A percentile compares a stretch with the other conserved stretches of the same genome.
These are phyloP conservation scores for Nothophoma quercina DNA, from an alignment of 2,329 filamentous ascomycete species.

Conservation along the genomic window DNA sequence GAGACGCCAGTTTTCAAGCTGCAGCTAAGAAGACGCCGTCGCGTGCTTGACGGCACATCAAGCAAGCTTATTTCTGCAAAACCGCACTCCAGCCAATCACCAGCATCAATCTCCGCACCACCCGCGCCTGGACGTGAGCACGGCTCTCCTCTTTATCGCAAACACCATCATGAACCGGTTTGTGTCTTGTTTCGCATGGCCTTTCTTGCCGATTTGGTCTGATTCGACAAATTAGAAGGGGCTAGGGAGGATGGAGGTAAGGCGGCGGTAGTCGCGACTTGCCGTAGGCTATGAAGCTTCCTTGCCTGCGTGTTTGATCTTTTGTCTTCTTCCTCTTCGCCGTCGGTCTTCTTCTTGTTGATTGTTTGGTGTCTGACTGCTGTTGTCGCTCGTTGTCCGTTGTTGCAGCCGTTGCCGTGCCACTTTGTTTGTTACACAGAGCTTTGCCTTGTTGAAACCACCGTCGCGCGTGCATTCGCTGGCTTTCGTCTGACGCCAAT, in stretches of 20 bases:
- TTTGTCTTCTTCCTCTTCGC: neutral
- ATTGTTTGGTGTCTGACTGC: neutral
- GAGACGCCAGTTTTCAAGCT: constrained; percentile 10
- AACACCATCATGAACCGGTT: constrained; percentile 17
- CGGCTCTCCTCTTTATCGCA: constrained; percentile 18
- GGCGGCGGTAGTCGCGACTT: constrained; percentile 4
- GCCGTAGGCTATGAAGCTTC: neutral
- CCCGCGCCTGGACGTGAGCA: neutral
- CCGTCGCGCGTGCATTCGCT: constrained; percentile 4
- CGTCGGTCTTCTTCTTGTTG: neutral
- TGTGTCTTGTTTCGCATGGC: constrained; percentile 6
- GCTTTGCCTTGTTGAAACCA: neutral
- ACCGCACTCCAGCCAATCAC: constrained; percentile 1
- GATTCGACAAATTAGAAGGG: constrained; percentile 3
- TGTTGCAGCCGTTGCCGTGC: neutral
- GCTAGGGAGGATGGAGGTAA: constrained; percentile 9
- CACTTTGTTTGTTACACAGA: constrained; percentile 8
- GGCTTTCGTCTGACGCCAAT: neutral
- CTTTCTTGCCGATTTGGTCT: neutral
- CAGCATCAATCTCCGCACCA: neutral
- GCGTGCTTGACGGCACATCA: constrained; percentile 15
- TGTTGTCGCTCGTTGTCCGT: constrained; percentile 1
- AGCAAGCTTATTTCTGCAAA: constrained; percentile 11
- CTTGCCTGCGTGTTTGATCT: neutral
- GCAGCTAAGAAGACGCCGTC: constrained; percentile 8